Evolutionary conservation across 2,329 filamentous ascomycete genomes (phyloP).

Genomic region (Exophiala bonariae): DNA sequence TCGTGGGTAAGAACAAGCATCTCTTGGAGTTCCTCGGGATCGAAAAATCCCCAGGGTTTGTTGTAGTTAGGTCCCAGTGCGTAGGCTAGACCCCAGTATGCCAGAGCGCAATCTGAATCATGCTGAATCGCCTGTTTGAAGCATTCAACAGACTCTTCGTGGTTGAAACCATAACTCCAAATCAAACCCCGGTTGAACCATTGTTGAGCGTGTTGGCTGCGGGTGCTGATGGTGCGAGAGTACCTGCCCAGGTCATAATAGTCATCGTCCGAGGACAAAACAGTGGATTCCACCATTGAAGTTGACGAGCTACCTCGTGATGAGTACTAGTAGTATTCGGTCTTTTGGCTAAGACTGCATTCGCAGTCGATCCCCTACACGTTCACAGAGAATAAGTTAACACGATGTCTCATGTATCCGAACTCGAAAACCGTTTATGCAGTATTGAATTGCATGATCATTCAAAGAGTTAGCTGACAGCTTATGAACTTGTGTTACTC

Average conservation of each 20-base stretch:
- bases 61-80: conserved; percentile 75
- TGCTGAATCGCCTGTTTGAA: conserved; percentile 37
- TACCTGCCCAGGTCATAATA: conserved; percentile 38
- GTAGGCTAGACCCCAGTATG: conserved; percentile 55
- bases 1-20: conserved; percentile 20
- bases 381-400: too few relatives aligned
- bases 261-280: conserved; percentile 6
- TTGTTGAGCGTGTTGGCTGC: conserved; percentile 32
- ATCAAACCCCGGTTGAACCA: conserved; percentile 41
- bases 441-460: too few relatives aligned
- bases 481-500: too few relatives aligned
- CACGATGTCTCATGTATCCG: too few relatives aligned
- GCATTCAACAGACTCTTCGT: conserved; percentile 39
- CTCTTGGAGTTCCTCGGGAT: conserved; percentile 56
- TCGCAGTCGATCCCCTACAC: too few relatives aligned
- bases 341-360: too few relatives aligned
- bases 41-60: conserved; percentile 74
- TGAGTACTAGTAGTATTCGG: background rate
- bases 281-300: too few relatives aligned
- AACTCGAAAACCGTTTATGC: too few relatives aligned
- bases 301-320: background rate
- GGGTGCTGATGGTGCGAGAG: conserved; percentile 37
- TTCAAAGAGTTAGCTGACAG: too few relatives aligned
- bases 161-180: conserved; percentile 43
- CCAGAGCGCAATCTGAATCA: conserved; percentile 39